A percentile compares a stretch with the other conserved stretches of the same genome.
Evolutionary conservation across 495 filamentous ascomycete species (phyloP).

Genomic region (Aspergillus coremiiformis): DNA sequence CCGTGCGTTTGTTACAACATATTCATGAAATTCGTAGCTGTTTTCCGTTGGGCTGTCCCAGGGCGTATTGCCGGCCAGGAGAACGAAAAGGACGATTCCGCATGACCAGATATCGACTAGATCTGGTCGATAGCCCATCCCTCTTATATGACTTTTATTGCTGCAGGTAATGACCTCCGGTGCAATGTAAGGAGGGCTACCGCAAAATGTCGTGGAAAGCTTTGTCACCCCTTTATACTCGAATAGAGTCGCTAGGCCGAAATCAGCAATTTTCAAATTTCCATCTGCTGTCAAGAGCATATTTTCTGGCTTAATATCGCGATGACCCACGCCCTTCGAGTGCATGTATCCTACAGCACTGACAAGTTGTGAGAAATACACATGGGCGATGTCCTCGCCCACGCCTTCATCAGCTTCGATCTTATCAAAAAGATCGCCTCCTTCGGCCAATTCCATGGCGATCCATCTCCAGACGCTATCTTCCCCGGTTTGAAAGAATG

Average conservation of each 20-base stretch:
- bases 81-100: conserved; percentile 90
- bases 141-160: conserved; percentile 41
- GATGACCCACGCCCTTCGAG: conserved; percentile 79
- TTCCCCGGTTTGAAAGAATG: conserved; percentile 81
- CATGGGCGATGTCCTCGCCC: conserved; percentile 83
- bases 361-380: conserved; percentile 91
- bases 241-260: conserved; percentile 91
- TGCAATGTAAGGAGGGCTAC: conserved; percentile 94
- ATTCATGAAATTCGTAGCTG: conserved; percentile 81
- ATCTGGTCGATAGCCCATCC: conserved; percentile 69
- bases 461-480: conserved; percentile 94
- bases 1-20: conserved; percentile 67
- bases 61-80: conserved; percentile 92
- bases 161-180: conserved; percentile 71
- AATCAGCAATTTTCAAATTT: conserved; percentile 93
- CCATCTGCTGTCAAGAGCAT: conserved; percentile 75
- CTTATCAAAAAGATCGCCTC: conserved; percentile 97
- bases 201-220: conserved; percentile 79
- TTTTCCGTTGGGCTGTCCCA: conserved; percentile 86
- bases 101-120: conserved; percentile 94
- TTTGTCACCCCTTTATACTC: conserved; percentile 76
- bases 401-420: conserved; percentile 96
- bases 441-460: conserved; percentile 93
- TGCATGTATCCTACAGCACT: conserved; percentile 92
- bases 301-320: conserved; percentile 89